Conservation (phyloP, 164 flowering plant species). For the Umbilicus rupestris region DNA sequence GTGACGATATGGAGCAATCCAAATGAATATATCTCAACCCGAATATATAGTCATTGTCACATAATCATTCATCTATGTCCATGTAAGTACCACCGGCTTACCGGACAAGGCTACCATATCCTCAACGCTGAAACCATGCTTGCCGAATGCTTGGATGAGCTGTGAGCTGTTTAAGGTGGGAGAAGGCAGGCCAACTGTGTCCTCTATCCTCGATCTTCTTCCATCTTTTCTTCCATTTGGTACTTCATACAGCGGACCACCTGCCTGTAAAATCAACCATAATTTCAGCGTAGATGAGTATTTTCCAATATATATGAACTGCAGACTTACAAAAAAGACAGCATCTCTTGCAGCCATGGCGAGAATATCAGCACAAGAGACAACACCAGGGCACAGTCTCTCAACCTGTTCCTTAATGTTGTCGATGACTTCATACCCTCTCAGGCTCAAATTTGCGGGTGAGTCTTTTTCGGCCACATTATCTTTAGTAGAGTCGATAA, state of each 20-base stretch:
- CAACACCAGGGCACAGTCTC: constrained; percentile 64
- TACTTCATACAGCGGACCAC: constrained; percentile 72
- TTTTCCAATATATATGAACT: too few relatives aligned
- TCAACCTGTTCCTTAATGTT: constrained; percentile 50
- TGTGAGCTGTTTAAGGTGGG: constrained; percentile 52
- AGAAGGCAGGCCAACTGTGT: constrained; percentile 57
- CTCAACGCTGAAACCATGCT: constrained; percentile 55
- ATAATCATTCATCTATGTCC: too few relatives aligned
- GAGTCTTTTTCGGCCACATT: constrained; percentile 84
- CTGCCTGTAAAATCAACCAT: constrained; percentile 34
- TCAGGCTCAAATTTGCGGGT: constrained; percentile 68
- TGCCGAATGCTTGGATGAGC: constrained; percentile 46
- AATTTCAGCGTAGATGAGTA: too few relatives aligned
- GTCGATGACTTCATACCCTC: constrained; percentile 75
- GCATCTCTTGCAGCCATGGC: constrained; percentile 92
- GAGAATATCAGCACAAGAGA: constrained; percentile 82
- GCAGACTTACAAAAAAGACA: constrained; percentile 48
- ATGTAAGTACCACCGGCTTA: too few relatives aligned
- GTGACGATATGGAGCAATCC: too few relatives aligned
- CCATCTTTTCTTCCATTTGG: constrained; percentile 91
- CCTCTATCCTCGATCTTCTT: constrained; percentile 63
- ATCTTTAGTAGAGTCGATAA: constrained; percentile 63
- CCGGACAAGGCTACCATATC: constrained; percentile 89
- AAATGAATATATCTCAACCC: too few relatives aligned
- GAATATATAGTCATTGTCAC: too few relatives aligned